These are phyloP conservation scores for Carallia pectinifolia DNA, from an alignment of 345 rosid genomes.

Conservation along the genomic window DNA sequence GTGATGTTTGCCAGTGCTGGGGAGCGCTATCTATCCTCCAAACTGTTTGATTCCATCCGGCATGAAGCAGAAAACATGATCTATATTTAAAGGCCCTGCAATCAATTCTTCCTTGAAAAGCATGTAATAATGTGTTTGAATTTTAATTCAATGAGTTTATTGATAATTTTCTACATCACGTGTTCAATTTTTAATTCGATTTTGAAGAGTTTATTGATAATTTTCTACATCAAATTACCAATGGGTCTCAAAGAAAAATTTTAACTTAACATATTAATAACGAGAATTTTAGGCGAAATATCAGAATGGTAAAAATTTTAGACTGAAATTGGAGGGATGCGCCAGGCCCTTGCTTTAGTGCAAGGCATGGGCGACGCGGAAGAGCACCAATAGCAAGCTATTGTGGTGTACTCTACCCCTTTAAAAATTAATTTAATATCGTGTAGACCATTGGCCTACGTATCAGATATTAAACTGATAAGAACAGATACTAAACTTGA, in stretches of 20 bases:
- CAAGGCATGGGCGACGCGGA: constrained; percentile 19
- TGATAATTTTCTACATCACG: too few relatives aligned
- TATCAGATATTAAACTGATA: constrained; percentile 50
- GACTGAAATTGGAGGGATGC: not conserved
- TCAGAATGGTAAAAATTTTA: too few relatives aligned
- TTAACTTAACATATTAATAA: too few relatives aligned
- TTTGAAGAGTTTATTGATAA: too few relatives aligned
- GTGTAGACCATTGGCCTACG: constrained; percentile 16
- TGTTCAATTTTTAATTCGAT: too few relatives aligned
- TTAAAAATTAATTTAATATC: constrained; percentile 20
- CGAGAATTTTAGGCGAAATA: too few relatives aligned
- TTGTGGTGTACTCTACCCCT: constrained; percentile 6
- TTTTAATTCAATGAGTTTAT: too few relatives aligned
- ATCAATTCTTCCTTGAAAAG: too few relatives aligned
- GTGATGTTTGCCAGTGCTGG: constrained; percentile 14
- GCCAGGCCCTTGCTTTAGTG: constrained; percentile 23
- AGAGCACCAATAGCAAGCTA: constrained; percentile 22
- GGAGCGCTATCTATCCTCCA: constrained; percentile 12
- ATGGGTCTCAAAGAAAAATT: too few relatives aligned
- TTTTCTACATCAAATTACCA: too few relatives aligned
- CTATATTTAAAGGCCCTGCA: not conserved
- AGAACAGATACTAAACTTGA: constrained; percentile 51
- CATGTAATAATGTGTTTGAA: too few relatives aligned
- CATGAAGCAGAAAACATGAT: constrained; percentile 7
- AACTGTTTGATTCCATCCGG: constrained; percentile 12